phyloP scores from a whole-genome alignment of 2,329 filamentous ascomycete genomes.

The Colletotrichum horii region DNA sequence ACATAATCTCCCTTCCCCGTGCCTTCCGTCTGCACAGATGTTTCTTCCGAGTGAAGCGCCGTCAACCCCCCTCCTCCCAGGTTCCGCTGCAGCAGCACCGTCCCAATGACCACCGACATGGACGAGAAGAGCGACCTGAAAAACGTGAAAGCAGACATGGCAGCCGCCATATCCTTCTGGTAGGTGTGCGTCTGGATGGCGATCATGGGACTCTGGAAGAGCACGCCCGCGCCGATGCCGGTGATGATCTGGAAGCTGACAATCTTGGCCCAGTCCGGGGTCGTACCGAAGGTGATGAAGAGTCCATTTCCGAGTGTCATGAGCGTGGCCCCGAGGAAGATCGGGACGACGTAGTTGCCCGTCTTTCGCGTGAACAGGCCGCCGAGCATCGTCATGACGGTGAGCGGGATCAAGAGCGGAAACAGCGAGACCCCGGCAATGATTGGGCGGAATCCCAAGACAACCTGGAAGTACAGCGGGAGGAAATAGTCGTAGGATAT shows the following conservation, averaged over 20 bases:
- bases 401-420: constrained; percentile 47
- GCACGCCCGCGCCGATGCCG: constrained; percentile 54
- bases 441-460: constrained; percentile 54
- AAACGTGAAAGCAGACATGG: constrained; percentile 58
- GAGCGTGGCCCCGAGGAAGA: constrained; percentile 56
- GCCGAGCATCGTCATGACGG: constrained; percentile 1
- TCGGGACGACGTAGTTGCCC: constrained; percentile 65
- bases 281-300: constrained; percentile 59
- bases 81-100: constrained; percentile 59
- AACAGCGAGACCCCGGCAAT: constrained; percentile 56
- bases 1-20: neutral
- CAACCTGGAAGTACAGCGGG: constrained; percentile 66
- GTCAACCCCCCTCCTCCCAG: neutral
- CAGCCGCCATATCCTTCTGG: constrained; percentile 56
- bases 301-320: constrained; percentile 65
- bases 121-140: constrained; percentile 60
- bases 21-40: neutral
- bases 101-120: constrained; percentile 62
- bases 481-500: constrained; percentile 65
- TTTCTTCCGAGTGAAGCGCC: neutral
- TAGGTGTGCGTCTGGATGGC: constrained; percentile 56
- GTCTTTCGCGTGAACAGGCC: constrained; percentile 63
- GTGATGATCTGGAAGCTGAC: constrained; percentile 55
- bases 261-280: constrained; percentile 50
- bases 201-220: constrained; percentile 60